Evolutionary conservation across 139 green algal species (phyloP).

Genomic region (Chlorella sorokiniana): DNA sequence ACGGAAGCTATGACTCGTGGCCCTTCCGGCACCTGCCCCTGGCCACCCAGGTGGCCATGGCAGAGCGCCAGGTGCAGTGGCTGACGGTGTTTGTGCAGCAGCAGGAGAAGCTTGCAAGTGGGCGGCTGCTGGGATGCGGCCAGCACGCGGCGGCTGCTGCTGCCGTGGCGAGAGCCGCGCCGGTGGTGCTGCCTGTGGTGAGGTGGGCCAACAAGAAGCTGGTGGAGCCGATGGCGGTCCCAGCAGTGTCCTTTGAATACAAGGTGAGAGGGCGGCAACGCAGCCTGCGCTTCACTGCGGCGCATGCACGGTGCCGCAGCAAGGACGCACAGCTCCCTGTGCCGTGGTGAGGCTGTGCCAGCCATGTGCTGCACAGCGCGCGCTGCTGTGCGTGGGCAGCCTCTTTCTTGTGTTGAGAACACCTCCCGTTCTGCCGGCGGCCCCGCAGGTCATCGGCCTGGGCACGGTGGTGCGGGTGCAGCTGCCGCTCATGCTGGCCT

Average conservation of each 20-base stretch:
- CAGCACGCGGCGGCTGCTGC: not conserved
- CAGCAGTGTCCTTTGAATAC: not conserved
- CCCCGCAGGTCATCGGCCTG: not conserved
- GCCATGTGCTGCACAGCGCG: no score
- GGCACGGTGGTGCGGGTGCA: not conserved
- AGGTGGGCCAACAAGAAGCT: slow-evolving; percentile 3
- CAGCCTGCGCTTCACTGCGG: no score
- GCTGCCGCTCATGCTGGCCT: slow-evolving; percentile 16
- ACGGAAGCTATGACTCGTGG: not conserved
- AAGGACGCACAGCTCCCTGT: no score
- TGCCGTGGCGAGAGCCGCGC: no score
- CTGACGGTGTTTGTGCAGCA: not conserved
- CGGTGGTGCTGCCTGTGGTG: slow-evolving; percentile 8
- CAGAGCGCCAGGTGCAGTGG: not conserved
- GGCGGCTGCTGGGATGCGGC: not conserved
- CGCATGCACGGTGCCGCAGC: no score
- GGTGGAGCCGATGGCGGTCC: not conserved
- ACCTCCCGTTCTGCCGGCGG: no score
- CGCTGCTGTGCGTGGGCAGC: no score
- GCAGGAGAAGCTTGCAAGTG: not conserved
- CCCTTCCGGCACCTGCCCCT: not conserved
- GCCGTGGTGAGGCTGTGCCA: no score
- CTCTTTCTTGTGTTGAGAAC: no score
- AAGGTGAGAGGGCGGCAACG: no score
- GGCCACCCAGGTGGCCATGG: not conserved